These are phyloP conservation scores for Arachis stenosperma DNA, from an alignment of 306 rosid genomes.

Conservation along the genomic window DNA sequence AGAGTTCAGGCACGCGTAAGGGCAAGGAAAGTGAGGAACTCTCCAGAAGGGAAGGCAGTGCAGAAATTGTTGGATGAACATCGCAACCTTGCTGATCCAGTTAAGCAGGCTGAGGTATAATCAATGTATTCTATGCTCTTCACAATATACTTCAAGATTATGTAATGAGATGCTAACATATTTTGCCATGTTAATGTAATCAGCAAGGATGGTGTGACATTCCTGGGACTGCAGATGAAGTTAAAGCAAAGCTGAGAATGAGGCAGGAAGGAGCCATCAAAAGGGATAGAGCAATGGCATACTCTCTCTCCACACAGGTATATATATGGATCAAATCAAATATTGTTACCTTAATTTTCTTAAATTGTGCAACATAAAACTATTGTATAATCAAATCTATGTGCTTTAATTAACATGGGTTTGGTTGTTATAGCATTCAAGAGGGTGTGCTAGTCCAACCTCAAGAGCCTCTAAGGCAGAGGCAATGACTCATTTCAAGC, in stretches of 20 bases:
- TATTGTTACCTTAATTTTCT: too few relatives aligned
- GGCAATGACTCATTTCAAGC: slow-evolving; percentile 47
- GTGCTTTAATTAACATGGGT: slow-evolving; percentile 7
- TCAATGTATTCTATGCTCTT: background rate
- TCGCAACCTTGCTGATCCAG: slow-evolving; percentile 45
- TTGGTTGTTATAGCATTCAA: slow-evolving; percentile 54
- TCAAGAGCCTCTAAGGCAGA: slow-evolving; percentile 46
- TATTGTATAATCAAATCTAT: background rate
- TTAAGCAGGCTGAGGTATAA: slow-evolving; percentile 62
- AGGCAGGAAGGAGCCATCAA: slow-evolving; percentile 78
- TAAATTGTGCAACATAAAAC: background rate
- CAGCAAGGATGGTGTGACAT: slow-evolving; percentile 87
- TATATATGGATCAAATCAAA: slow-evolving; percentile 20
- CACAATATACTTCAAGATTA: slow-evolving; percentile 16
- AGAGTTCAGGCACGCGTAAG: slow-evolving; percentile 76
- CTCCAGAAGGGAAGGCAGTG: slow-evolving; percentile 53
- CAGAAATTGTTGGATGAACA: slow-evolving; percentile 50
- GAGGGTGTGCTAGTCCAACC: slow-evolving; percentile 65
- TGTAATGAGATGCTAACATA: slow-evolving; percentile 21
- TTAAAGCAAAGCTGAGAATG: slow-evolving; percentile 67
- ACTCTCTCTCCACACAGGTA: slow-evolving; percentile 76
- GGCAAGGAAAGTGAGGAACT: slow-evolving; percentile 60
- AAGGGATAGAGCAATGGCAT: slow-evolving; percentile 88
- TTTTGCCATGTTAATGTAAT: slow-evolving; percentile 16
- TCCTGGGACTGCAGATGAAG: slow-evolving; percentile 75